Base-by-base conservation (phyloP, 306 rosid species). In the Acacia melanoxylon region DNA sequence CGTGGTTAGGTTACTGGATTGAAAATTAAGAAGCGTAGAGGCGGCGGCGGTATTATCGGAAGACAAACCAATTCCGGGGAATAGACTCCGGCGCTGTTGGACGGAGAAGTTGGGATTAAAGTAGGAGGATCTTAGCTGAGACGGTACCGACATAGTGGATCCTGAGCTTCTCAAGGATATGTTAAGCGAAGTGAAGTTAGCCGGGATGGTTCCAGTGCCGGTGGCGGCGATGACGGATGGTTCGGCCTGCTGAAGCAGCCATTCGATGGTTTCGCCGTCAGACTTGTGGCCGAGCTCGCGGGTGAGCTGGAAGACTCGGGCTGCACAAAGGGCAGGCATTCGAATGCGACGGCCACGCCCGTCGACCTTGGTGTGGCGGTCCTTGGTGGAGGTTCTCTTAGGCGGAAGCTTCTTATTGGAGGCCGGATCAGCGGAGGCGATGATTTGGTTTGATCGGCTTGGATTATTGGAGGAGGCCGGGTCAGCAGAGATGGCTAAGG, bases 291-390 rank as follows among this genome's bases (percentile, higher is more conserved):
- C 95, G 10, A 91, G 84, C 74, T 91, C 95, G 6, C 93, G 86
- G 0, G 95, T 91, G 10, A 94, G 98, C 70, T 94, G 94, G 31
- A 91, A 94, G 63, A 94, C 97, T 17, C 98, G 81, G 2, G 98
- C 98, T 0, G 98, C 98, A 27, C 98, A 94, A 10, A 94, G 89
- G 0, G 98, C 97, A 0, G 97, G 98, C 98, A 94, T 92, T 44
- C 98, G 85, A 45, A 94, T 92, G 33, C 98, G 96, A 52, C 98
- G 97, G 54, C 98, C 97, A 3, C 95, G 90, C 40, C 95, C 95
- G 9, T 91, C 95, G 25, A 91, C 95, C 70, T 91, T 91, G 14
- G 95, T 94, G 86, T 94, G 98, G 14, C 98, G 97, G 86, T 94
- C 98, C 56, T 92, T 94, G 6, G 97, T 92, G 17, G 97, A 92